Percentiles rank a stretch among this genome's conserved stretches.
Evolutionary conservation across 179 eudicot species (phyloP).

Genomic region (Patellifolia procumbens): DNA sequence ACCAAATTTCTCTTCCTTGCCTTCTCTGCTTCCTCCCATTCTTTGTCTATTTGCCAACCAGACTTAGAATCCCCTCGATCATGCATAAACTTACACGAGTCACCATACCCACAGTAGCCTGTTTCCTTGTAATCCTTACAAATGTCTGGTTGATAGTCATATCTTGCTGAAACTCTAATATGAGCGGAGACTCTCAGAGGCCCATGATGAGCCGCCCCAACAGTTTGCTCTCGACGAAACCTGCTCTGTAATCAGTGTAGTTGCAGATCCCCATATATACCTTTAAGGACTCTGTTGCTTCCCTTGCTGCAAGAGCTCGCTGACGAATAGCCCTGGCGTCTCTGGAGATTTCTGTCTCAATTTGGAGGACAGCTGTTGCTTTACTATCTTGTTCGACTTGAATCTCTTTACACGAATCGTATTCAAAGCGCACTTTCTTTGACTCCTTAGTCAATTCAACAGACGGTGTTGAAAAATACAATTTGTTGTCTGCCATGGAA

Average conservation of each 20-base stretch:
- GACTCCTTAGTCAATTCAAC: conserved; percentile 42
- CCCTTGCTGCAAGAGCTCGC: conserved; percentile 45
- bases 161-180: conserved; percentile 84
- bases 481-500: conserved; percentile 49
- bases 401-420: conserved; percentile 74
- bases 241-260: conserved; percentile 89
- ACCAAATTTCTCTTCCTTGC: conserved; percentile 72
- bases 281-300: conserved; percentile 42
- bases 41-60: conserved; percentile 93
- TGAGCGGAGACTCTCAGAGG: conserved; percentile 94
- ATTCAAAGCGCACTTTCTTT: conserved; percentile 50
- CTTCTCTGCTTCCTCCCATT: conserved; percentile 92
- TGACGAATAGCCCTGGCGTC: conserved; percentile 71
- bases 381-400: conserved; percentile 73
- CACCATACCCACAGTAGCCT: conserved; percentile 97
- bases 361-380: conserved; percentile 87
- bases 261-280: conserved; percentile 80
- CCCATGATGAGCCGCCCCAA: conserved; percentile 87
- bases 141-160: conserved; percentile 93
- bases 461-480: conserved; percentile 47
- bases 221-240: conserved; percentile 86
- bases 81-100: conserved; percentile 95
- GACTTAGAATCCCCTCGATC: conserved; percentile 95
- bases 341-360: conserved; percentile 75
- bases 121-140: conserved; percentile 95